These are phyloP conservation scores for Podila horticola DNA, from an alignment of 192 early-diverging fungal genomes.

Conservation along the genomic window DNA sequence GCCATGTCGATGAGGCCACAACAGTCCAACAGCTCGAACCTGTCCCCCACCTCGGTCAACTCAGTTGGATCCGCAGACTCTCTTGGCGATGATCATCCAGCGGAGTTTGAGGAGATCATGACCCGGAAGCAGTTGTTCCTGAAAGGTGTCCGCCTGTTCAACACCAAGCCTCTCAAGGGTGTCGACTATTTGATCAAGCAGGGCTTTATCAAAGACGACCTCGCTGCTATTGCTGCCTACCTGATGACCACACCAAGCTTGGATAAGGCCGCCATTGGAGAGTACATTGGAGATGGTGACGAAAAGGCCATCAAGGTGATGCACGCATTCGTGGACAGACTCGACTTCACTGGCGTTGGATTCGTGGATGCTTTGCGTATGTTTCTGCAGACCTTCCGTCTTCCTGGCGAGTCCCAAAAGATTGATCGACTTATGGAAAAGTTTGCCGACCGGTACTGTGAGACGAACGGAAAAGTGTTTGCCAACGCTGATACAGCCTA, in stretches of 20 bases:
- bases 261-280: slow-evolving; percentile 90
- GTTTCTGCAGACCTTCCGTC: slow-evolving; percentile 89
- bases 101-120: slow-evolving; percentile 84
- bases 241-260: slow-evolving; percentile 79
- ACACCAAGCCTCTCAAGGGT: slow-evolving; percentile 89
- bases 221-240: slow-evolving; percentile 79
- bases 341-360: slow-evolving; percentile 76
- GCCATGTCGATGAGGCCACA: slow-evolving; percentile 47
- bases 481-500: slow-evolving; percentile 94
- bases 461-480: slow-evolving; percentile 84
- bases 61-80: slow-evolving; percentile 49
- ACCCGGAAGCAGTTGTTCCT: slow-evolving; percentile 85
- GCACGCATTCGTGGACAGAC: slow-evolving; percentile 92
- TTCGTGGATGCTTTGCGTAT: slow-evolving; percentile 87
- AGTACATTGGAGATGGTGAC: slow-evolving; percentile 93
- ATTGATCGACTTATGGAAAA: slow-evolving; percentile 97
- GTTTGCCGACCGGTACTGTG: slow-evolving; percentile 92
- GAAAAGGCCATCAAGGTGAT: slow-evolving; percentile 91
- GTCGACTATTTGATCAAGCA: slow-evolving; percentile 82
- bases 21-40: slow-evolving; percentile 42
- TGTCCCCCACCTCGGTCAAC: slow-evolving; percentile 47
- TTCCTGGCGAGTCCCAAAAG: slow-evolving; percentile 95
- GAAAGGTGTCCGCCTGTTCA: slow-evolving; percentile 83
- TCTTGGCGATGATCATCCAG: slow-evolving; percentile 80
- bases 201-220: slow-evolving; percentile 78